These are phyloP conservation scores for Taphrina betulina DNA, from an alignment of 1,139 yeast genomes.

Conservation along the genomic window DNA sequence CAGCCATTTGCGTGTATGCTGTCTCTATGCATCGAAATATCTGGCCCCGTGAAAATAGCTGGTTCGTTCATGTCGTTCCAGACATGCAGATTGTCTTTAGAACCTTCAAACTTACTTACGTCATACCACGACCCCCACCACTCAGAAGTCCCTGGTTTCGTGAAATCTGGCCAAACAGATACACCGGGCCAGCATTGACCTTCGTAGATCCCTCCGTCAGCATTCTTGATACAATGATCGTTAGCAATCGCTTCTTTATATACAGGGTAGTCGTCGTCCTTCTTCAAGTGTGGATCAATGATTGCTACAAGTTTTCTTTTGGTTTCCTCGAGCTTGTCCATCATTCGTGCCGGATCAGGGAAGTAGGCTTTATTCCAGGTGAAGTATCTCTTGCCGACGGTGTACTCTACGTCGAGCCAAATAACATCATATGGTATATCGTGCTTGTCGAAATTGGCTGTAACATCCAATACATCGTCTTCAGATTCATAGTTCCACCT, in stretches of 20 bases:
- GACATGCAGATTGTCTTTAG: slow-evolving; percentile 63
- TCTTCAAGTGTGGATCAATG: slow-evolving; percentile 87
- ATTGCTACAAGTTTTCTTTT: slow-evolving; percentile 81
- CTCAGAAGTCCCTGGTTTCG: slow-evolving; percentile 60
- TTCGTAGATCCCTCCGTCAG: slow-evolving; percentile 55
- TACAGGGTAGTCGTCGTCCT: slow-evolving; percentile 57
- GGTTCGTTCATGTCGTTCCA: slow-evolving; percentile 99
- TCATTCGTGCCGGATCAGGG: slow-evolving; percentile 70
- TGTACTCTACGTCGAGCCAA: slow-evolving; percentile 94
- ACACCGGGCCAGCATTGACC: slow-evolving; percentile 99
- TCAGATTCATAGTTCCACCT: slow-evolving; percentile 96
- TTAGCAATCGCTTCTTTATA: slow-evolving; percentile 54
- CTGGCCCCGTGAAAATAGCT: slow-evolving; percentile 91
- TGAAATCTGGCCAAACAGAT: slow-evolving; percentile 86
- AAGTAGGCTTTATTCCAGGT: slow-evolving; percentile 81
- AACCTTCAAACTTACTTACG: slow-evolving; percentile 46
- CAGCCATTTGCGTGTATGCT: slow-evolving; percentile 70
- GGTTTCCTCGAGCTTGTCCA: slow-evolving; percentile 61
- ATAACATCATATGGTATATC: slow-evolving; percentile 85
- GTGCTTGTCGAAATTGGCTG: slow-evolving; percentile 65
- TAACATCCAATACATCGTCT: slow-evolving; percentile 72
- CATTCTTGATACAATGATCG: slow-evolving; percentile 49
- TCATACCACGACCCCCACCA: slow-evolving; percentile 60
- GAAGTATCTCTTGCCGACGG: slow-evolving; percentile 80
- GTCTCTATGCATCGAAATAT: slow-evolving; percentile 83